A percentile compares a stretch with the other conserved stretches of the same genome.
Evolutionary conservation across 2,329 filamentous ascomycete species (phyloP).

Genomic region (Didymella keratinophila): DNA sequence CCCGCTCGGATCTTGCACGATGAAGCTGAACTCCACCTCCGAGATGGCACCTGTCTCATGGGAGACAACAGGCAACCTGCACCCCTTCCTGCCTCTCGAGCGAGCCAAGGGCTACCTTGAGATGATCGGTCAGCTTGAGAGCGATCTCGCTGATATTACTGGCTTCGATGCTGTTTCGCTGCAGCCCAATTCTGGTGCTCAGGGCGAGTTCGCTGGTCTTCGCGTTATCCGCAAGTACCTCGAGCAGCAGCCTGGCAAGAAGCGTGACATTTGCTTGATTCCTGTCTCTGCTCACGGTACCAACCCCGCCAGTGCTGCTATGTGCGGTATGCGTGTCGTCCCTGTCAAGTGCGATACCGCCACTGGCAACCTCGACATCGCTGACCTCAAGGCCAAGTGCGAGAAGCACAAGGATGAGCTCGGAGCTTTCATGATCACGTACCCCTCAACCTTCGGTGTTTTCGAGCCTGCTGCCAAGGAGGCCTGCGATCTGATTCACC

Average conservation of each 20-base stretch:
- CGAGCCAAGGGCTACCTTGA: constrained; percentile 72
- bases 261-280: constrained; percentile 91
- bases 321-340: constrained; percentile 95
- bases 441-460: constrained; percentile 93
- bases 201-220: constrained; percentile 92
- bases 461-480: constrained; percentile 90
- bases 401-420: constrained; percentile 86
- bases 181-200: constrained; percentile 94
- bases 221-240: constrained; percentile 87
- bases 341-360: constrained; percentile 87
- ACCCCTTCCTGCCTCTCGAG: constrained; percentile 76
- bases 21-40: constrained; percentile 95
- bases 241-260: constrained; percentile 70
- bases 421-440: constrained; percentile 95
- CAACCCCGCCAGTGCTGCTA: constrained; percentile 92
- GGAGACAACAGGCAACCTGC: constrained; percentile 77
- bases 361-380: constrained; percentile 89
- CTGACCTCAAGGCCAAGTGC: constrained; percentile 86
- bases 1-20: constrained; percentile 93
- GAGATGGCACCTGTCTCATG: constrained; percentile 90
- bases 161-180: constrained; percentile 89
- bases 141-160: constrained; percentile 81
- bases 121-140: constrained; percentile 76
- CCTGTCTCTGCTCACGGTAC: constrained; percentile 95
- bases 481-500: constrained; percentile 84